Evolutionary conservation across 257 asterid genomes (phyloP).

Genomic region (Solanum chilense): DNA sequence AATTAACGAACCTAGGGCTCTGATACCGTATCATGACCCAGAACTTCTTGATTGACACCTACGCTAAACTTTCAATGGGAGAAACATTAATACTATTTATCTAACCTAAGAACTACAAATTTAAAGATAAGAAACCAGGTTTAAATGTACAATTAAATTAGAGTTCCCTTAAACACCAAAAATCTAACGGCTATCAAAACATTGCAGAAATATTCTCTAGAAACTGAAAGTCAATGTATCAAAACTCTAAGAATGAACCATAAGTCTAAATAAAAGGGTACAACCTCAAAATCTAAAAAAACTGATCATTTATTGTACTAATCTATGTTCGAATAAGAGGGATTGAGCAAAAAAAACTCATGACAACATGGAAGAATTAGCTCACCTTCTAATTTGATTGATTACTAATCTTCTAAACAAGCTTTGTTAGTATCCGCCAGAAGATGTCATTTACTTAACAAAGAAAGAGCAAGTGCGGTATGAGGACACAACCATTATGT

Average conservation of each 20-base stretch:
- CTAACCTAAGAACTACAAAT: neutral
- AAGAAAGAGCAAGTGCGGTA: neutral
- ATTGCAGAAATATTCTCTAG: no score
- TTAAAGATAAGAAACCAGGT: neutral
- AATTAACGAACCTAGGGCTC: neutral
- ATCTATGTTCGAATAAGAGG: neutral
- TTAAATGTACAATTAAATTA: neutral
- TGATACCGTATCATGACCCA: neutral
- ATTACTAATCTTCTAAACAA: neutral
- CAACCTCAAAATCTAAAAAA: neutral
- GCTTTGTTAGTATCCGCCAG: neutral
- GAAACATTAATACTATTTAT: neutral
- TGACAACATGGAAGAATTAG: neutral
- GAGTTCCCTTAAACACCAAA: neutral
- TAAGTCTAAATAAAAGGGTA: neutral
- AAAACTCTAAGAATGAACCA: neutral
- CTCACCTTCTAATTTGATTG: neutral
- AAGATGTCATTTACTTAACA: no score
- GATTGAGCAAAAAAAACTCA: neutral
- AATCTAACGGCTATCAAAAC: neutral
- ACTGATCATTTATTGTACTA: neutral
- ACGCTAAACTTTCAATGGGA: neutral
- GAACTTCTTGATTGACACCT: neutral
- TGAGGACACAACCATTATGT: neutral
- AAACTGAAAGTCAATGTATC: neutral